phyloP scores from a whole-genome alignment of 805 yeast genomes.

The Saccharomyces mikatae region DNA sequence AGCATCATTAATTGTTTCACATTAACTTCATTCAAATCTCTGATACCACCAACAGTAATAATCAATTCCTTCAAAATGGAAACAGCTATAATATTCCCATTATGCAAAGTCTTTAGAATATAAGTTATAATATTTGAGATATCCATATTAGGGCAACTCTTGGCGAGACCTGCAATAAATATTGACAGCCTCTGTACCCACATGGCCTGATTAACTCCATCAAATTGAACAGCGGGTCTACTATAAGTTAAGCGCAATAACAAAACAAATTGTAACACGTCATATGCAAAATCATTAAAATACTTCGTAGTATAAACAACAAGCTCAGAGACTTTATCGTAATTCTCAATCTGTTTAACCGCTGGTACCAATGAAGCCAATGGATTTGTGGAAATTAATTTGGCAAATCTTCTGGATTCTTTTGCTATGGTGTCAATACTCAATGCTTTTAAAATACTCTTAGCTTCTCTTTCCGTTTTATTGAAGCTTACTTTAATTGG shows the following conservation, averaged over 20 bases:
- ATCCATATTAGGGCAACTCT: slow-evolving; percentile 47
- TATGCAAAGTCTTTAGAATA: slow-evolving; percentile 54
- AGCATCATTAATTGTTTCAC: slow-evolving; percentile 55
- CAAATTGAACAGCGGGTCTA: slow-evolving; percentile 59
- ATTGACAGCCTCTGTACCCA: slow-evolving; percentile 82
- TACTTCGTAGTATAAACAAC: slow-evolving; percentile 72
- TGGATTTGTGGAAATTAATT: slow-evolving; percentile 69
- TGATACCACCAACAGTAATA: slow-evolving; percentile 71
- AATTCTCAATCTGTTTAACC: slow-evolving; percentile 80
- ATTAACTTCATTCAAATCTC: slow-evolving; percentile 58
- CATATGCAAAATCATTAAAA: slow-evolving; percentile 77
- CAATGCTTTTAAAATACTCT: slow-evolving; percentile 66
- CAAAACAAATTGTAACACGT: slow-evolving; percentile 65
- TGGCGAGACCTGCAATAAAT: slow-evolving; percentile 68
- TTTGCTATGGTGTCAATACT: slow-evolving; percentile 70
- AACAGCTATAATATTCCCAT: slow-evolving; percentile 50
- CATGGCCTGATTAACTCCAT: slow-evolving; percentile 71
- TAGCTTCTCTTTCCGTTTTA: slow-evolving; percentile 71
- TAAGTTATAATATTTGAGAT: slow-evolving; percentile 53
- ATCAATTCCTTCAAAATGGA: slow-evolving; percentile 61
- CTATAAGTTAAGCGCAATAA: slow-evolving; percentile 62
- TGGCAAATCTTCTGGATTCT: slow-evolving; percentile 66
- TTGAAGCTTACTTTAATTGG: slow-evolving; percentile 51
- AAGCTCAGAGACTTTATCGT: slow-evolving; percentile 73
- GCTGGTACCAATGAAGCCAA: slow-evolving; percentile 64